These are phyloP conservation scores for Trichoderma harzianum DNA, from an alignment of 2,329 filamentous ascomycete species.

Conservation along the genomic window DNA sequence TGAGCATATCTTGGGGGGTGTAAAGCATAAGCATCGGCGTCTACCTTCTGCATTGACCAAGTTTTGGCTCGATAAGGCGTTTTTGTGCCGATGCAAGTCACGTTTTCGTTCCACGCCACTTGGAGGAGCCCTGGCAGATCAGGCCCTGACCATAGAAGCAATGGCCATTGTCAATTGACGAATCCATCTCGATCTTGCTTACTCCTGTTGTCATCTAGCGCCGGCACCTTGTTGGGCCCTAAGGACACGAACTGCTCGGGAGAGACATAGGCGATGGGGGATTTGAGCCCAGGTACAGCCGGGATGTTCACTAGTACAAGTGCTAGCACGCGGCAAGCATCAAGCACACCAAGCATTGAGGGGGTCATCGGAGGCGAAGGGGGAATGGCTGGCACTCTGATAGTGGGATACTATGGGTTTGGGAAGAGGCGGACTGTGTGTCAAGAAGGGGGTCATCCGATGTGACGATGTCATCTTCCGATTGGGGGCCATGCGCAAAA, in stretches of 20 bases:
- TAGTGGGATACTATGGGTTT: not conserved
- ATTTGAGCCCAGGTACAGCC: not conserved
- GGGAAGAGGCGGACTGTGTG: not conserved
- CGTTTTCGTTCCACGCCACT: not conserved
- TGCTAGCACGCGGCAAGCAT: not conserved
- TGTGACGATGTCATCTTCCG: constrained; percentile 29
- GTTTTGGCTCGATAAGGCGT: not conserved
- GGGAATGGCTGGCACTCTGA: not conserved
- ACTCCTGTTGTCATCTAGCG: constrained; percentile 13
- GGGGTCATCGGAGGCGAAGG: not conserved
- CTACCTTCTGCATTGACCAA: not conserved
- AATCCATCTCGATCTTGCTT: constrained; percentile 15
- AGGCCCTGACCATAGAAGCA: not conserved
- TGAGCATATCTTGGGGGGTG: not conserved
- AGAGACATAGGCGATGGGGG: not conserved
- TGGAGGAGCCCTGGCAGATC: not conserved
- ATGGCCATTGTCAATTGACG: not conserved
- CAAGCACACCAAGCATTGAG: not conserved
- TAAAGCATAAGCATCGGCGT: not conserved
- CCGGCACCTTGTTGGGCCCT: constrained; percentile 4
- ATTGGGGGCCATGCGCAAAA: constrained; percentile 27
- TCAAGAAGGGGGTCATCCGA: constrained; percentile 9
- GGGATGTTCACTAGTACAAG: not conserved
- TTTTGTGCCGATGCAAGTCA: constrained; percentile 7
- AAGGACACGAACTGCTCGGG: constrained; percentile 1